Conservation (phyloP, 169 alveolate species). For the Plasmodium knowlesi region DNA sequence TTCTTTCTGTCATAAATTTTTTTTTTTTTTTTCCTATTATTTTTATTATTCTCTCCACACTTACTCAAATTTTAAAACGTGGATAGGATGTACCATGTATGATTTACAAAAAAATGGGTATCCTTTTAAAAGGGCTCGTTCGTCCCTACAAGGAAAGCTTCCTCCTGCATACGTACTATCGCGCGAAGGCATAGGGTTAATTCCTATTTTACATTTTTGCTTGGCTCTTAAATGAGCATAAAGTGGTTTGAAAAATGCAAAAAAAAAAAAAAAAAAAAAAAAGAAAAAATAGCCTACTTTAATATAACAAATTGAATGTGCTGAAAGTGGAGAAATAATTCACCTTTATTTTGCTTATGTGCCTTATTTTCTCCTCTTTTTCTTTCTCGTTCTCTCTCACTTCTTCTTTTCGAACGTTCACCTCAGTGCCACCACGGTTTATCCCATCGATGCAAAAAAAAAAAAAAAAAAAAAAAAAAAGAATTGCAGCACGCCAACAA, state of each 20-base stretch:
- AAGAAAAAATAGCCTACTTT: background rate
- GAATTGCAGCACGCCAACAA: background rate
- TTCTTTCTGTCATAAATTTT: background rate
- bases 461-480: background rate
- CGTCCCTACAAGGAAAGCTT: background rate
- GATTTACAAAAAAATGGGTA: background rate
- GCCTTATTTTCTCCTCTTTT: background rate
- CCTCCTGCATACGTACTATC: background rate
- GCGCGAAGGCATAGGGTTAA: background rate
- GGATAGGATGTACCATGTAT: background rate
- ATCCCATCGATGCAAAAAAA: background rate
- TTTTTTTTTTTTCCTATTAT: background rate
- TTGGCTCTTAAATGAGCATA: background rate
- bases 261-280: background rate
- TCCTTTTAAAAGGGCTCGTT: background rate
- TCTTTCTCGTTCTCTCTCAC: background rate
- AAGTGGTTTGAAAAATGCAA: background rate
- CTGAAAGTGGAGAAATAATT: background rate
- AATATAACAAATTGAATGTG: background rate
- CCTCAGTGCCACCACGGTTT: background rate
- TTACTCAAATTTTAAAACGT: background rate
- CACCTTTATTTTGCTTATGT: background rate
- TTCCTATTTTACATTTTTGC: background rate
- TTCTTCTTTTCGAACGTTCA: background rate
- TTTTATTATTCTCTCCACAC: background rate